A percentile compares a stretch with the other conserved stretches of the same genome.
Evolutionary conservation across 495 filamentous ascomycete species (phyloP).

Genomic region (Aspergillus cavernicola): DNA sequence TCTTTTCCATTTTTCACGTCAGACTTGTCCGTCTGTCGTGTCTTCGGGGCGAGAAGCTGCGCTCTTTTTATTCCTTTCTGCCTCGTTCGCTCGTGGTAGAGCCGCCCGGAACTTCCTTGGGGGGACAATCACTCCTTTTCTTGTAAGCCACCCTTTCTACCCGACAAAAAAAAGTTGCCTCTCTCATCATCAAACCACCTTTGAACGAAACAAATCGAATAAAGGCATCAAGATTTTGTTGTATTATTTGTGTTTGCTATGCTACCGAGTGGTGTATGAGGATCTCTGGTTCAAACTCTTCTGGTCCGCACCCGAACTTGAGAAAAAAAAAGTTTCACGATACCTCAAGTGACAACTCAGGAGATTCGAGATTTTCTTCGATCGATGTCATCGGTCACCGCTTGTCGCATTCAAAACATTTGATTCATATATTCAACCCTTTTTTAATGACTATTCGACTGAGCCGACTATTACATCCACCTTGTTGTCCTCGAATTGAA

Average conservation of each 20-base stretch:
- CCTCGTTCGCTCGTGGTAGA: constrained; percentile 44
- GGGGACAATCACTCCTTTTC: constrained; percentile 24
- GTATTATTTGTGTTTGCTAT: background rate
- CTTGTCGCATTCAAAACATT: constrained; percentile 12
- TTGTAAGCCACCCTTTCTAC: constrained; percentile 22
- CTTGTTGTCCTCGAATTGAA: background rate
- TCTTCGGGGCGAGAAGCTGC: constrained; percentile 19
- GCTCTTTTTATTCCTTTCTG: constrained; percentile 19
- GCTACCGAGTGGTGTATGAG: background rate
- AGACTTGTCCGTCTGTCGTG: constrained; percentile 23
- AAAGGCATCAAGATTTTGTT: background rate
- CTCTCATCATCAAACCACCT: constrained; percentile 4
- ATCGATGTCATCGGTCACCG: constrained; percentile 19
- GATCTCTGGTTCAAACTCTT: background rate
- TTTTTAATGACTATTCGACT: background rate
- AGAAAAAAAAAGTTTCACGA: constrained; percentile 12
- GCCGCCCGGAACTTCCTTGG: constrained; percentile 15
- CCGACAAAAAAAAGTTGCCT: constrained; percentile 4
- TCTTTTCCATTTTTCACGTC: constrained; percentile 19
- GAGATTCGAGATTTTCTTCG: constrained; percentile 7
- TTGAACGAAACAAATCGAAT: constrained; percentile 8
- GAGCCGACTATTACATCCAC: background rate
- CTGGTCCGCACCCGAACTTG: background rate
- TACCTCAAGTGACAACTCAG: constrained; percentile 11
- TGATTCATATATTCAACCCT: background rate